Percentiles rank a stretch among this genome's conserved stretches.
Evolutionary conservation across 345 rosid species (phyloP).

Genomic region (Boechera divaricarpa): DNA sequence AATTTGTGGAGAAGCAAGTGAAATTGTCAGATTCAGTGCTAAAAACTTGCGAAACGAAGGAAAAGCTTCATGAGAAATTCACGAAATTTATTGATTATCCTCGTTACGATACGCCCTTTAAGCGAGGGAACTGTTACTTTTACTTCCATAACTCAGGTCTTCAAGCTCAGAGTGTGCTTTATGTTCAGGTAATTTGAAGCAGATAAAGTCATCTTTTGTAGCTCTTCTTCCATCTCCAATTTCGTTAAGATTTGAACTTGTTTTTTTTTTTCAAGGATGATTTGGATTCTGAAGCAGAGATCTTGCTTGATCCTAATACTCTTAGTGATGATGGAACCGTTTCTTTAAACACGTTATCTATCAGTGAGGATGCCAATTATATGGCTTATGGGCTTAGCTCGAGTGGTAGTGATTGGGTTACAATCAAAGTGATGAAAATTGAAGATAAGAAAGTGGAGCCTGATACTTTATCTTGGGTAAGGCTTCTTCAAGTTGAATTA

Average conservation of each 20-base stretch:
- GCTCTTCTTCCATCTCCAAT: background rate
- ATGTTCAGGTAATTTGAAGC: slow-evolving; percentile 59
- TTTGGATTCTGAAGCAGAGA: slow-evolving; percentile 76
- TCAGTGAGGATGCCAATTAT: slow-evolving; percentile 79
- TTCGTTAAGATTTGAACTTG: background rate
- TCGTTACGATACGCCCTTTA: slow-evolving; percentile 72
- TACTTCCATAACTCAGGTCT: slow-evolving; percentile 90
- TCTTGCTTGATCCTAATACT: slow-evolving; percentile 83
- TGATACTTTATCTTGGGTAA: slow-evolving; percentile 85
- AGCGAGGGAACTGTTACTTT: slow-evolving; percentile 69
- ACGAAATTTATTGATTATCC: slow-evolving; percentile 81
- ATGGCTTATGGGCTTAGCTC: slow-evolving; percentile 82
- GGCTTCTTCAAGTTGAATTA: slow-evolving; percentile 30
- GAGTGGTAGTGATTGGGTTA: slow-evolving; percentile 98
- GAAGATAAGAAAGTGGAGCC: slow-evolving; percentile 67
- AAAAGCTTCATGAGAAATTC: slow-evolving; percentile 63
- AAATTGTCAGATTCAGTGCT: slow-evolving; percentile 65
- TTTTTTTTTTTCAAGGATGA: slow-evolving; percentile 54
- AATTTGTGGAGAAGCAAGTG: slow-evolving; percentile 77
- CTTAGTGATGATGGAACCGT: slow-evolving; percentile 93
- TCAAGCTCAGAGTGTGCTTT: slow-evolving; percentile 81
- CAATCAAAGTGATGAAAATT: slow-evolving; percentile 68
- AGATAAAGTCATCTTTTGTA: background rate
- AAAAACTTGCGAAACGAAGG: slow-evolving; percentile 62
- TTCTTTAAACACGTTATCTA: slow-evolving; percentile 54